Conservation (phyloP, 768 basidiomycete species). For the Heimioporus sp. region DNA sequence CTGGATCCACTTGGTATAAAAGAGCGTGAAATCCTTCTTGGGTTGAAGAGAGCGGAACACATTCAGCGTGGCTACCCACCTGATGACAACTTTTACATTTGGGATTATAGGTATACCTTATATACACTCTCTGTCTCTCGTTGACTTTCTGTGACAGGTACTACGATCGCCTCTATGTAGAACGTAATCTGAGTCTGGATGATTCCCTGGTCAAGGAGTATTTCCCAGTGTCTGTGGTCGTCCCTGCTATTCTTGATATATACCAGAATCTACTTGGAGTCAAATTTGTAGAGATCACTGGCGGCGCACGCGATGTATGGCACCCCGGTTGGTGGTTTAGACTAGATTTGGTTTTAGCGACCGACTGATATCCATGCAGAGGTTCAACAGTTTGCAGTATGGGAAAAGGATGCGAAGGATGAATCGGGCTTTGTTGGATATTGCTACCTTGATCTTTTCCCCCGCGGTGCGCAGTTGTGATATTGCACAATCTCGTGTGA, state of each 20-base stretch:
- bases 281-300: constrained; percentile 54
- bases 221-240: constrained; percentile 83
- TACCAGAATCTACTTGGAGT: constrained; percentile 84
- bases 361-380: constrained; percentile 39
- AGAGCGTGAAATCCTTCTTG: constrained; percentile 65
- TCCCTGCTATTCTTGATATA: constrained; percentile 78
- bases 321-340: constrained; percentile 57
- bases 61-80: constrained; percentile 54
- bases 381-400: constrained; percentile 81
- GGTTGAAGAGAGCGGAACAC: constrained; percentile 75
- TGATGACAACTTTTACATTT: constrained; percentile 74
- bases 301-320: constrained; percentile 66
- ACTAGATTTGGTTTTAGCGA: background rate
- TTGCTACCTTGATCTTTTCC: constrained; percentile 87
- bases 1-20: constrained; percentile 68
- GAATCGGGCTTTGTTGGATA: constrained; percentile 79
- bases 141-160: constrained; percentile 21
- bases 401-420: constrained; percentile 77
- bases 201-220: constrained; percentile 83
- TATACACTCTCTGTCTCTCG: background rate
- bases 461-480: constrained; percentile 53
- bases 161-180: constrained; percentile 45
- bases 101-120: constrained; percentile 70
- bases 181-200: constrained; percentile 66
- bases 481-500: background rate